phyloP scores from a whole-genome alignment of 176 grass and related monocot genomes.

The Oryza meyeriana region DNA sequence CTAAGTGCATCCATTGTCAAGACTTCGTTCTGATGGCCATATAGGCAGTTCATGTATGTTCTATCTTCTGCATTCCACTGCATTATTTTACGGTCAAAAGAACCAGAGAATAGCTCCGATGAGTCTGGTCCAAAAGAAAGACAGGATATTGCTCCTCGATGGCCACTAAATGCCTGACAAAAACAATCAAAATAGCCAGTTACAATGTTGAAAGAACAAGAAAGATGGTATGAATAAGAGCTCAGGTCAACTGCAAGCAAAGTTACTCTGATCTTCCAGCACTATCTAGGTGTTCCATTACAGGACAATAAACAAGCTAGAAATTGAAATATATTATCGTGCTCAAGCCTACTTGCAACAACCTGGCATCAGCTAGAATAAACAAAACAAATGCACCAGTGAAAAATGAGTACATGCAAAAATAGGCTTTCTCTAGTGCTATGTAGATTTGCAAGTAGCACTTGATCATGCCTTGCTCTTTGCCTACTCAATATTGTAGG shows the following conservation, averaged over 20 bases:
- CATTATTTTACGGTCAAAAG: constrained; percentile 85
- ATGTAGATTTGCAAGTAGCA: not conserved
- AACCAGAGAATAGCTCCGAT: constrained; percentile 78
- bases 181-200: constrained; percentile 7
- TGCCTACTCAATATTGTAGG: not conserved
- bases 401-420: not conserved
- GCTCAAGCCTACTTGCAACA: not conserved
- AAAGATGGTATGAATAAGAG: not conserved
- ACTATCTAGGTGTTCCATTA: no score
- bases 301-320: constrained; percentile 2
- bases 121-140: constrained; percentile 76
- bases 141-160: constrained; percentile 71
- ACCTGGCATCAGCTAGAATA: not conserved
- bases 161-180: constrained; percentile 79
- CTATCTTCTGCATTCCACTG: constrained; percentile 91
- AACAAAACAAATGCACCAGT: not conserved
- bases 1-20: constrained; percentile 69
- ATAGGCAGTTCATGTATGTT: constrained; percentile 83
- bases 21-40: constrained; percentile 84
- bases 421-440: not conserved
- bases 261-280: not conserved
- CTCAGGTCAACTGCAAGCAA: not conserved
- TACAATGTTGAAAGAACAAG: not conserved
- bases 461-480: not conserved
- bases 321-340: not conserved